phyloP scores from a whole-genome alignment of 2,329 filamentous ascomycete genomes.

The Monilinia polystroma region DNA sequence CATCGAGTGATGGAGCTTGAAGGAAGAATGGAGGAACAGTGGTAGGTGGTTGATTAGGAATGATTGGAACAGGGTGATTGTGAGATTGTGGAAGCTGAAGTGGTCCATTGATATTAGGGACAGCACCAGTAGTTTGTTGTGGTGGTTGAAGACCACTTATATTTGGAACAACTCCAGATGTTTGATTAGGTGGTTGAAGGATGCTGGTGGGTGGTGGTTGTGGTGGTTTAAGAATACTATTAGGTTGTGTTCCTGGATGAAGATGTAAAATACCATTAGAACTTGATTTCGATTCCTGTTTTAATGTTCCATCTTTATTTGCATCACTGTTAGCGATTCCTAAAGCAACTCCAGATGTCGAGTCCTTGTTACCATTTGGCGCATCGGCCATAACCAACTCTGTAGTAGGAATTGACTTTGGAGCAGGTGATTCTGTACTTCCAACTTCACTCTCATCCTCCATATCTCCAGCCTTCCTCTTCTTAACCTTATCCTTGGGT shows the following conservation, averaged over 20 bases:
- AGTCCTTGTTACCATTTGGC: background rate
- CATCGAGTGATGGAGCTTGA: constrained; percentile 34
- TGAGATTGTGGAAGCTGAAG: constrained; percentile 23
- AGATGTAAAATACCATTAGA: constrained; percentile 16
- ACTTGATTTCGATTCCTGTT: background rate
- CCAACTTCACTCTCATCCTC: constrained; percentile 30
- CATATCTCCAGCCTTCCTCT: constrained; percentile 57
- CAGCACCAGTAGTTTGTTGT: constrained; percentile 23
- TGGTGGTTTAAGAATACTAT: constrained; percentile 23
- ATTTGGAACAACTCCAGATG: constrained; percentile 23
- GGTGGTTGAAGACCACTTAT: constrained; percentile 21
- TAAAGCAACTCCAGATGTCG: background rate
- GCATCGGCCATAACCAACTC: background rate
- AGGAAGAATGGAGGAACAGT: constrained; percentile 25
- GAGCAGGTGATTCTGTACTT: constrained; percentile 4
- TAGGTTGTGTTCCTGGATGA: constrained; percentile 26
- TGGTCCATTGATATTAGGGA: constrained; percentile 21
- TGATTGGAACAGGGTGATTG: constrained; percentile 19
- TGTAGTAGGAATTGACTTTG: constrained; percentile 2
- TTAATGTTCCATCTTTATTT: constrained; percentile 9
- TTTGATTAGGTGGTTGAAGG: constrained; percentile 22
- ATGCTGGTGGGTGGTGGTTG: constrained; percentile 16
- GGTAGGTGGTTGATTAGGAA: constrained; percentile 6
- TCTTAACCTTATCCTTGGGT: constrained; percentile 50
- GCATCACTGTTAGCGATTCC: constrained; percentile 1